These are phyloP conservation scores for Amyloporia xantha DNA, from an alignment of 768 basidiomycete genomes.

Conservation along the genomic window DNA sequence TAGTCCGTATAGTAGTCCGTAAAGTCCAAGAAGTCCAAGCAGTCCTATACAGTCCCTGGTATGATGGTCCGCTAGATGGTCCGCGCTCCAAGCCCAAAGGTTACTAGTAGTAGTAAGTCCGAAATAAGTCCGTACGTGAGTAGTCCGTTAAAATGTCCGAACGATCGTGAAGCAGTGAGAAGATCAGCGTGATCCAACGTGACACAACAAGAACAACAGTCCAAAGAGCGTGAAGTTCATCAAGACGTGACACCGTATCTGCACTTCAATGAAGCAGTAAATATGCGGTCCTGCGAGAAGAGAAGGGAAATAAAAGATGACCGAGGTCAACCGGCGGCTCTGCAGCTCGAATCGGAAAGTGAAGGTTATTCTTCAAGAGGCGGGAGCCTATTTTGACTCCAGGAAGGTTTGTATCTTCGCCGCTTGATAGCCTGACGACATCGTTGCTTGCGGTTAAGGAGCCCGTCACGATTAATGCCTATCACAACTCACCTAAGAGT, in stretches of 20 bases:
- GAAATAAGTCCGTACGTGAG: neutral
- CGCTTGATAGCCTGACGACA: conserved; percentile 21
- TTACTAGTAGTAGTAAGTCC: neutral
- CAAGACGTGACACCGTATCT: conserved; percentile 17
- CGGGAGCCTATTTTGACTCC: conserved; percentile 15
- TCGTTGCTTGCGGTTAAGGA: conserved; percentile 3
- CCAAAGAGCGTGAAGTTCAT: conserved; percentile 18
- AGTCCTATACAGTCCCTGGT: neutral
- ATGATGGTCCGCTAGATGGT: neutral
- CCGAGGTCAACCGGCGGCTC: neutral
- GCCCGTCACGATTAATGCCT: neutral
- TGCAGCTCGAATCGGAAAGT: neutral
- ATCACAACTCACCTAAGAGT: conserved; percentile 34
- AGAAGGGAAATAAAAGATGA: neutral
- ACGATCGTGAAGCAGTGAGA: neutral
- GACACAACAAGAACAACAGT: conserved; percentile 3
- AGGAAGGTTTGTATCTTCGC: conserved; percentile 24
- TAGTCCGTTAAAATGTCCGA: conserved; percentile 3
- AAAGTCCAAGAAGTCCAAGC: neutral
- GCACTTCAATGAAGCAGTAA: neutral
- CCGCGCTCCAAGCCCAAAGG: neutral
- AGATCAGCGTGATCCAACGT: conserved; percentile 3
- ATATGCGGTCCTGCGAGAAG: neutral
- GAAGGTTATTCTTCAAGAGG: neutral
- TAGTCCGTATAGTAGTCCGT: neutral